These are phyloP conservation scores for Phytomonas francai DNA, from an alignment of 208 protist species.

Conservation along the genomic window DNA sequence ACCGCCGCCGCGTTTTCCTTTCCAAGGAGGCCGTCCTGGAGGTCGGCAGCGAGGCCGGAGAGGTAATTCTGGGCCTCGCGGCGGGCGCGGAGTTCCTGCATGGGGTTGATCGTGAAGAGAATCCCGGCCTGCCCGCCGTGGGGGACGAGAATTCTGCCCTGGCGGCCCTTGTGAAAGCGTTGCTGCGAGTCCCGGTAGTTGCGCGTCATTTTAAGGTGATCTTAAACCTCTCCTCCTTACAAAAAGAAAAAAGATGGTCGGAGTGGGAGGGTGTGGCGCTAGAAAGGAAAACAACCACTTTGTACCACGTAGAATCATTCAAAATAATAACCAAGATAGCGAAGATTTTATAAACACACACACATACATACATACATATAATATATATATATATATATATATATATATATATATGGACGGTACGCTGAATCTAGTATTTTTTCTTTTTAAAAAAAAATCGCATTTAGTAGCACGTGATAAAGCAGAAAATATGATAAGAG, in stretches of 20 bases:
- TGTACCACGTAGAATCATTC: too few species aligned
- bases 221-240: too few species aligned
- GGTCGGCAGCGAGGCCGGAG: slow-evolving; percentile 39
- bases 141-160: slow-evolving; percentile 56
- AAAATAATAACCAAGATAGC: too few species aligned
- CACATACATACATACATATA: too few species aligned
- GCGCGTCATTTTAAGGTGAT: slow-evolving; percentile 13
- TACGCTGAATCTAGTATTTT: too few species aligned
- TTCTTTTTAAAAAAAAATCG: too few species aligned
- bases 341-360: too few species aligned
- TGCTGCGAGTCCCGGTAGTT: slow-evolving; percentile 43
- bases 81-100: slow-evolving; percentile 47
- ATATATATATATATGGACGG: not conserved
- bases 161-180: slow-evolving; percentile 53
- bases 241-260: not conserved
- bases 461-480: too few species aligned
- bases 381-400: not conserved
- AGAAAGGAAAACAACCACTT: too few species aligned
- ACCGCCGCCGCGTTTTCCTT: not conserved
- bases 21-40: slow-evolving; percentile 16
- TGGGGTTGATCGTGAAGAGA: slow-evolving; percentile 69
- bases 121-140: slow-evolving; percentile 50
- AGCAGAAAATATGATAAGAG: not conserved
- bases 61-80: slow-evolving; percentile 70
- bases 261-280: too few species aligned